Conservation (phyloP, 2,329 filamentous ascomycete genomes). For the Phialophora macrospora region DNA sequence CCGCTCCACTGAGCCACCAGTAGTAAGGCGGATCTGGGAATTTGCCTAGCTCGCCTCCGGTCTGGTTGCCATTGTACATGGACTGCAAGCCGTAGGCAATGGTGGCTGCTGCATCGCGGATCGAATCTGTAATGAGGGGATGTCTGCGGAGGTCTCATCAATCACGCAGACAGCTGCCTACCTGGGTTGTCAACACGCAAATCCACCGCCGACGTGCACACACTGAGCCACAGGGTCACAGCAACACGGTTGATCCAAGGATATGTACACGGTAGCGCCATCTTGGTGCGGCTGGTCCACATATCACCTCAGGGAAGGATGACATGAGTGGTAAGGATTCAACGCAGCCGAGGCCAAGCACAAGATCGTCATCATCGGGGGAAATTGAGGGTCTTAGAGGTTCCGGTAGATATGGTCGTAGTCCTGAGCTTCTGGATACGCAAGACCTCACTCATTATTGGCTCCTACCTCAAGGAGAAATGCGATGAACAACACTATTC, state of each 20-base stretch:
- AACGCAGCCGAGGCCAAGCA: neutral
- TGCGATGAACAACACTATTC: too few species aligned
- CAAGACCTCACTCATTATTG: neutral
- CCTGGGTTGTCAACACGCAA: neutral
- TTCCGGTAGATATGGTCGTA: neutral
- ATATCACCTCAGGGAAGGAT: neutral
- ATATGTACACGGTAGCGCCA: neutral
- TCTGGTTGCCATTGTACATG: constrained; percentile 45
- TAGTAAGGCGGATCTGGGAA: constrained; percentile 72
- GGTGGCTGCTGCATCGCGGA: neutral
- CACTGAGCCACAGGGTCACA: neutral
- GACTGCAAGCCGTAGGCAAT: neutral
- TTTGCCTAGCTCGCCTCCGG: constrained; percentile 57
- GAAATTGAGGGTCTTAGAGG: neutral
- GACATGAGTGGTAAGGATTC: neutral
- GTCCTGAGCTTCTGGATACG: neutral
- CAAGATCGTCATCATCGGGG: neutral
- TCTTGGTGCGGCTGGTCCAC: neutral
- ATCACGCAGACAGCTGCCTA: neutral
- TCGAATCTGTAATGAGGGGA: neutral
- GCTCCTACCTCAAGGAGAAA: too few species aligned
- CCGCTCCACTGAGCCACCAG: constrained; percentile 68
- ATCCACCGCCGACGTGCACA: neutral
- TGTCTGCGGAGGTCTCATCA: neutral
- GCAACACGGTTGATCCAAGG: neutral